Evolutionary conservation across 768 basidiomycete genomes (phyloP).

Genomic region (Dictyophora rubrovolvata): DNA sequence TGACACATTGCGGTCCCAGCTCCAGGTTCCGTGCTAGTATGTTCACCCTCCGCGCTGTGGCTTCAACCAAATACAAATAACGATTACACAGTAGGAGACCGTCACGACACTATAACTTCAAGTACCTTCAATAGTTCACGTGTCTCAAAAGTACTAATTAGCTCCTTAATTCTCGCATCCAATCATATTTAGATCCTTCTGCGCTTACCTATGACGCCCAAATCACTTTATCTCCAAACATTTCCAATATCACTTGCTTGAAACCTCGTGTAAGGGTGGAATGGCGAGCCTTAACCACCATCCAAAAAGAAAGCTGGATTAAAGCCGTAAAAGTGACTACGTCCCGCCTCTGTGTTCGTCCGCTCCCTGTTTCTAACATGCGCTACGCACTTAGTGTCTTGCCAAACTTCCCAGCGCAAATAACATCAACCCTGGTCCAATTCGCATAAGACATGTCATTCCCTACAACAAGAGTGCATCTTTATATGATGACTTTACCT

Average conservation of each 20-base stretch:
- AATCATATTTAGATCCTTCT: no score
- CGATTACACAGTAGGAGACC: no score
- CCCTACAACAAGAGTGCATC: constrained; percentile 1
- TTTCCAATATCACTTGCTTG: not conserved
- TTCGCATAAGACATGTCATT: not conserved
- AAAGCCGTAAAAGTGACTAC: constrained; percentile 3
- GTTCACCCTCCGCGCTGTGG: no score
- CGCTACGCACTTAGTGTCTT: not conserved
- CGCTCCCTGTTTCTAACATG: not conserved
- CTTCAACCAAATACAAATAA: no score
- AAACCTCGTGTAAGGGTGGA: constrained; percentile 3
- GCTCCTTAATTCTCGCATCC: no score
- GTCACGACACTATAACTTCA: no score
- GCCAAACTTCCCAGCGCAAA: not conserved
- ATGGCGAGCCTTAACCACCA: not conserved
- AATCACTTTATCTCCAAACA: not conserved
- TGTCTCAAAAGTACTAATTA: no score
- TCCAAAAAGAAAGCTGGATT: constrained; percentile 1
- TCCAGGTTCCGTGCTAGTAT: no score
- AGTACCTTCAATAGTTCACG: no score
- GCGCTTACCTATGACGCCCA: not conserved
- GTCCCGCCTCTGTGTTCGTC: not conserved
- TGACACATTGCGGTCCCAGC: no score
- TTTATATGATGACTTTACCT: constrained; percentile 1
- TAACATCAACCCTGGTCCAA: not conserved